Conservation (phyloP, 163 green algal species). For the Scenedesmus sp. region DNA sequence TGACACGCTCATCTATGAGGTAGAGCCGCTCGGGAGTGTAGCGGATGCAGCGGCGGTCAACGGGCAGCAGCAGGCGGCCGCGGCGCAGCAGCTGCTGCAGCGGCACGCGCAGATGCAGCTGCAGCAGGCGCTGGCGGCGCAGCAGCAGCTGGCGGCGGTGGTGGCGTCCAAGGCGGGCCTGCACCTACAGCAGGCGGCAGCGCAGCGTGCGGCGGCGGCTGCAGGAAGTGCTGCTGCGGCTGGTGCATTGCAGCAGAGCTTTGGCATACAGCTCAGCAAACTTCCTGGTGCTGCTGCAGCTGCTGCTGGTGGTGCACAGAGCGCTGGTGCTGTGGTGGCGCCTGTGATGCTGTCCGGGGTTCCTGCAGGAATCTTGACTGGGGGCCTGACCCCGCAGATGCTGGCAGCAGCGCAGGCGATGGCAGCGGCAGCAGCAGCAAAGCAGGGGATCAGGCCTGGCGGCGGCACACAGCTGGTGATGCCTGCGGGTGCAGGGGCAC, state of each 20-base stretch:
- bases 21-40: constrained; percentile 34
- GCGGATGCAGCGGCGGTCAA: background rate
- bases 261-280: background rate
- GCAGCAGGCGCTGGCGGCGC: constrained; percentile 10
- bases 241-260: constrained; percentile 26
- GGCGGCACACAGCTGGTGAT: background rate
- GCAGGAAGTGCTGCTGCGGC: constrained; percentile 2
- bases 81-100: constrained; percentile 21
- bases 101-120: constrained; percentile 9
- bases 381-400: constrained; percentile 28
- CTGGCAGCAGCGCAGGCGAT: constrained; percentile 36
- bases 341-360: constrained; percentile 18
- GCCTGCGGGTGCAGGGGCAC: background rate
- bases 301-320: background rate
- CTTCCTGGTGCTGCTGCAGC: background rate
- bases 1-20: constrained; percentile 34
- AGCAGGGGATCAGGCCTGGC: constrained; percentile 21
- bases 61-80: background rate
- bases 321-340: background rate
- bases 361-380: background rate
- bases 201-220: constrained; percentile 27
- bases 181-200: constrained; percentile 14
- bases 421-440: constrained; percentile 38
- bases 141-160: constrained; percentile 21
- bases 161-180: constrained; percentile 9